Percentiles rank a stretch among this genome's conserved stretches.
Evolutionary conservation across 2,329 filamentous ascomycete genomes (phyloP).

Genomic region (Claviceps pusilla): DNA sequence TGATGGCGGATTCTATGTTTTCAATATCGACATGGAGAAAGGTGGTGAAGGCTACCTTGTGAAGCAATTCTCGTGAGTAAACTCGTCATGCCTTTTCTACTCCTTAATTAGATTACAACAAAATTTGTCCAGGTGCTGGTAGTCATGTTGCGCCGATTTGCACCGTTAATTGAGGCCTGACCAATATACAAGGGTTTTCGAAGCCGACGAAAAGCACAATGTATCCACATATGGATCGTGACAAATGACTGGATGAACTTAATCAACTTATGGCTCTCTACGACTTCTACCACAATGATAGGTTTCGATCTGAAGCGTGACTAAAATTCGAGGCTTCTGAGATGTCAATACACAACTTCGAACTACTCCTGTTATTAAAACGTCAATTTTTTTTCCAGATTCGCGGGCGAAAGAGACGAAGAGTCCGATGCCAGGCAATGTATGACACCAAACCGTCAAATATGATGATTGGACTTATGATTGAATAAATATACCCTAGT

Average conservation of each 20-base stretch:
- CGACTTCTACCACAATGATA: neutral
- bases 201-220: conserved; percentile 40
- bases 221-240: conserved; percentile 26
- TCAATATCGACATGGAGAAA: conserved; percentile 85
- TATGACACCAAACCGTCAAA: neutral
- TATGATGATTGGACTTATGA: neutral
- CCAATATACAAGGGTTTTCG: conserved; percentile 28
- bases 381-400: too few relatives aligned
- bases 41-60: conserved; percentile 84
- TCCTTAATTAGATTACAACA: neutral
- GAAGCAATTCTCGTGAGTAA: conserved; percentile 77
- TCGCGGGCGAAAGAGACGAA: neutral
- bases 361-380: neutral
- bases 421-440: neutral
- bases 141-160: neutral
- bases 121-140: neutral
- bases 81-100: conserved; percentile 8
- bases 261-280: neutral
- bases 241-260: neutral
- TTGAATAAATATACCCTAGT: neutral
- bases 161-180: conserved; percentile 1
- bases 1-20: conserved; percentile 89
- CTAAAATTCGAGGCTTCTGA: neutral
- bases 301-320: neutral
- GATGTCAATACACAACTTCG: neutral